Evolutionary conservation across 2,329 filamentous ascomycete genomes (phyloP), one percentile per base, ranked within the genome.

Genomic region (Talaromyces sp.): DNA sequence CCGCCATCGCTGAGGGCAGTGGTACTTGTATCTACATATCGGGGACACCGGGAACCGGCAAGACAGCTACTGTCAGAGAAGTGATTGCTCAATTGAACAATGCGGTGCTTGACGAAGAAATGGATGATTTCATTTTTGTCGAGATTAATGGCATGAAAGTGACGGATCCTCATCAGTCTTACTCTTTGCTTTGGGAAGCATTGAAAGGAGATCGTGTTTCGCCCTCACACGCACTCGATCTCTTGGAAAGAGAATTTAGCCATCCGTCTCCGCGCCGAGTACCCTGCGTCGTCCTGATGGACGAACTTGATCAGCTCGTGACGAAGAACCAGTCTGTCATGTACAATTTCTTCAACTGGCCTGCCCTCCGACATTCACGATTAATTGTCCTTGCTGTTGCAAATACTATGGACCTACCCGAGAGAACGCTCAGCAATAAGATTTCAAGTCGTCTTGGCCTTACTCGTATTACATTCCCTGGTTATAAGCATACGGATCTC

Each of bases 261-360:
- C 88, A 93, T 64, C 95, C 96, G 0, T 96, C 89, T 64, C 95
- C 95, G 25, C 86, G 95, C 58, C 86, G 95, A 65, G 92, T 96
- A 5, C 95, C 96, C 1, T 98, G 93, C 72, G 95, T 99, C 14
- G 95, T 99, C 1, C 80, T 99, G 58, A 99, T 99, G 95, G 95
- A 99, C 71, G 95, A 99, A 77, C 83, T 99, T 55, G 95, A 99
- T 74, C 95, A 99, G 77, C 85, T 99, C 7, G 96, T 99, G 5
- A 99, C 95, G 12, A 95, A 93, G 72, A 98, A 96, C 71, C 96
- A 99, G 75, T 93, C 91, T n/a, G 95, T 99, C 77, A 99, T 99
- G 95, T 99, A 99, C 80, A 99, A 99, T 76, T 99, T 99, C 77
- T 99, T 99, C 84, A 99, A 99, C 73, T 99, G 95, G 95, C 95